Evolutionary conservation across 768 basidiomycete genomes (phyloP).

Genomic region (Sutorius australiensis): DNA sequence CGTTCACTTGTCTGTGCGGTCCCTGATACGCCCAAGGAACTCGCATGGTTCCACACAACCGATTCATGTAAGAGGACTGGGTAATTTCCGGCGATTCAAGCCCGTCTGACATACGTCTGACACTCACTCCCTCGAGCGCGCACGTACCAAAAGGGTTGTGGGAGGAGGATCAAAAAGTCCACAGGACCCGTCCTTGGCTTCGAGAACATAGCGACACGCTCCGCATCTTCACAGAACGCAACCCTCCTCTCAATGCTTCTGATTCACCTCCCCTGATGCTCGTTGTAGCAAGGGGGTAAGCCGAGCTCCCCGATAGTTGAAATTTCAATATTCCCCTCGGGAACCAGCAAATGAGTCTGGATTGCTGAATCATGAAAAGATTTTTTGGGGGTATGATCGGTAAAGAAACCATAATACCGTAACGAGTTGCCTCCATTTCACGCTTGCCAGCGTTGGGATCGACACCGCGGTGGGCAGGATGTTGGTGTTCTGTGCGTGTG

Average conservation of each 20-base stretch:
- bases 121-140: conserved; percentile 8
- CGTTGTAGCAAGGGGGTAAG: conserved; percentile 22
- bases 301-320: conserved; percentile 12
- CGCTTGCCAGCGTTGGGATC: conserved; percentile 13
- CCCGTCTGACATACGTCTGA: background rate
- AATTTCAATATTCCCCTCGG: conserved; percentile 25
- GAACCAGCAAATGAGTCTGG: conserved; percentile 20
- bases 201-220: conserved; percentile 13
- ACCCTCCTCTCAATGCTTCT: conserved; percentile 19
- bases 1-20: conserved; percentile 2
- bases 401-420: conserved; percentile 14
- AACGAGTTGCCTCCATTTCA: conserved; percentile 17
- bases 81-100: conserved; percentile 22
- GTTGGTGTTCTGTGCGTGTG: conserved; percentile 16
- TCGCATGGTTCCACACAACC: conserved; percentile 20
- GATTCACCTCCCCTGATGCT: conserved; percentile 30
- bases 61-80: conserved; percentile 13
- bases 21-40: conserved; percentile 15
- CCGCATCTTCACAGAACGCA: conserved; percentile 15
- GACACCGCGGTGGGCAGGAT: conserved; percentile 5
- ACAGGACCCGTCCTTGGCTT: conserved; percentile 10
- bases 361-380: conserved; percentile 4
- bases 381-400: conserved; percentile 12
- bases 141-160: conserved; percentile 20
- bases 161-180: conserved; percentile 22